phyloP scores from a whole-genome alignment of 768 basidiomycete genomes.

The Xerocomellus chrysenteron region DNA sequence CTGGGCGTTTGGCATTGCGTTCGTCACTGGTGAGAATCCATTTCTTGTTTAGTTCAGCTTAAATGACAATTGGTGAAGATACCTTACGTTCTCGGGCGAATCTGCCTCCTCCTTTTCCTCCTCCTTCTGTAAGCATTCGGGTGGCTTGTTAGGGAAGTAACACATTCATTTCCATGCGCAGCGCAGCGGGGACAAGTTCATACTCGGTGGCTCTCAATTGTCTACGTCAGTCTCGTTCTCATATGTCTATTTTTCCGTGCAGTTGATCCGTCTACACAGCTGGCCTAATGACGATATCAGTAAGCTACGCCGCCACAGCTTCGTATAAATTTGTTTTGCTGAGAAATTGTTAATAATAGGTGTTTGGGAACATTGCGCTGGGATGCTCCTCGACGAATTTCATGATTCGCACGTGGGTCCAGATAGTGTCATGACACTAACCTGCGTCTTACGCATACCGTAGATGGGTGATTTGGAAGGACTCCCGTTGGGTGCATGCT shows the following conservation, averaged over 20 bases:
- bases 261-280: conserved; percentile 10
- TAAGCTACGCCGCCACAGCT: neutral
- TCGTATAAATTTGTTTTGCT: neutral
- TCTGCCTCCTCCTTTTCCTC: conserved; percentile 7
- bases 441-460: neutral
- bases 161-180: neutral
- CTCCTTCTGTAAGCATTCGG: conserved; percentile 9
- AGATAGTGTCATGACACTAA: neutral
- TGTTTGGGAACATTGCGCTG: neutral
- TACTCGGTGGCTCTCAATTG: neutral
- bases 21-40: conserved; percentile 19
- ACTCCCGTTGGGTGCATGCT: conserved; percentile 4
- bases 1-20: conserved; percentile 15
- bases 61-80: conserved; percentile 7
- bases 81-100: conserved; percentile 22
- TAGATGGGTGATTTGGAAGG: conserved; percentile 30
- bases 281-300: neutral
- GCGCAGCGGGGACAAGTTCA: neutral
- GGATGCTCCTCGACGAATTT: conserved; percentile 24
- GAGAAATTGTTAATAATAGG: conserved; percentile 1
- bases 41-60: neutral
- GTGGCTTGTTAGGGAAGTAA: neutral
- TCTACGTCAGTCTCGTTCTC: conserved; percentile 14
- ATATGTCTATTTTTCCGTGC: neutral
- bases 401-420: conserved; percentile 25